These are phyloP conservation scores for Phytopythium delawarense DNA, from an alignment of 352 stramenopile genomes.

Conservation along the genomic window DNA sequence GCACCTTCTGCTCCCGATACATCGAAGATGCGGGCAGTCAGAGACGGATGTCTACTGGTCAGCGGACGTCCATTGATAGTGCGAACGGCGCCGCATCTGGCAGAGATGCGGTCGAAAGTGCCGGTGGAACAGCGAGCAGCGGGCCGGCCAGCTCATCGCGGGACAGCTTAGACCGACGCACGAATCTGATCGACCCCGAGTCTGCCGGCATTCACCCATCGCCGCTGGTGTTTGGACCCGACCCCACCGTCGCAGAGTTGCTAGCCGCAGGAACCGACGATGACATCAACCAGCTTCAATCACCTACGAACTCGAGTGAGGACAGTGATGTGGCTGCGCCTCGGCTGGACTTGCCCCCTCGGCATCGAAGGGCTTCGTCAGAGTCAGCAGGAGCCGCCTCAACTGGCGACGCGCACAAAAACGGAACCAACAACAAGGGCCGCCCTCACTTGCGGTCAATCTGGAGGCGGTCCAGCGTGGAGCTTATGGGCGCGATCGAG, in stretches of 20 bases:
- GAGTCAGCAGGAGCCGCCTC: slow-evolving; percentile 17
- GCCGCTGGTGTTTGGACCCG: slow-evolving; percentile 32
- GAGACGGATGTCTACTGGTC: slow-evolving; percentile 10
- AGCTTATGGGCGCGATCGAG: slow-evolving; percentile 65
- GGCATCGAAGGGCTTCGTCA: slow-evolving; percentile 24
- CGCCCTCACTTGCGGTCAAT: slow-evolving; percentile 4
- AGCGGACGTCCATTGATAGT: not conserved
- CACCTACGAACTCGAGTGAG: slow-evolving; percentile 24
- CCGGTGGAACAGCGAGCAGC: not conserved
- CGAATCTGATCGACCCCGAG: slow-evolving; percentile 16
- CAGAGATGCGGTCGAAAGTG: not conserved
- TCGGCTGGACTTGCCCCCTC: slow-evolving; percentile 8
- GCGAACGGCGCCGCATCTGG: not conserved
- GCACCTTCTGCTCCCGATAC: slow-evolving; percentile 67
- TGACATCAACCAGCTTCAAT: slow-evolving; percentile 12
- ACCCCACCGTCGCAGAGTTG: slow-evolving; percentile 15
- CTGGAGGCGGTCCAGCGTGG: slow-evolving; percentile 50
- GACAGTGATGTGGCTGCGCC: slow-evolving; percentile 5
- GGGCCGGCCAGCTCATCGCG: not conserved
- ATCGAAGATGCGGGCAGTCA: slow-evolving; percentile 38
- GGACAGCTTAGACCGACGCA: slow-evolving; percentile 15
- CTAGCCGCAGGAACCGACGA: not conserved
- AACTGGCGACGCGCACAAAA: not conserved
- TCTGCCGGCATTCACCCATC: slow-evolving; percentile 20
- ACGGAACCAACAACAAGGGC: not conserved